phyloP scores from a whole-genome alignment of 139 green algal species.

The Pleodorina starrii region DNA sequence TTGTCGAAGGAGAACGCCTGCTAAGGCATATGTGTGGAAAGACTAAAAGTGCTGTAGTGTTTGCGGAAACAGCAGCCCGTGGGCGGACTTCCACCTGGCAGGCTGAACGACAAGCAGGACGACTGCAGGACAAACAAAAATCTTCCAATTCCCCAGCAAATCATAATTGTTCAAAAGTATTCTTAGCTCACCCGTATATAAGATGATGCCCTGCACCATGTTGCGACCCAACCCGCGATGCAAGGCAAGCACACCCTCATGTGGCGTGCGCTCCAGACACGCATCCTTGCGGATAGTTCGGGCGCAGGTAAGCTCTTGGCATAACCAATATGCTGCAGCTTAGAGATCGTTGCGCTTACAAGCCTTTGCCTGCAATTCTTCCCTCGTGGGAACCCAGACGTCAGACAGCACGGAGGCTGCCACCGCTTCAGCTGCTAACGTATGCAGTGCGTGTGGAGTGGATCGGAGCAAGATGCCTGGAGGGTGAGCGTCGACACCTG shows the following conservation, averaged over 20 bases:
- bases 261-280: background rate
- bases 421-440: background rate
- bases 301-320: background rate
- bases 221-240: background rate
- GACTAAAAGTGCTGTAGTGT: background rate
- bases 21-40: constrained; percentile 19
- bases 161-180: background rate
- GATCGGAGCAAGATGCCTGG: constrained; percentile 54
- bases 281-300: background rate
- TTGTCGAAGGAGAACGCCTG: background rate
- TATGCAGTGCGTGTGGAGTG: constrained; percentile 58
- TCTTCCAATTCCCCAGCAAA: too few species aligned
- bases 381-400: too few species aligned
- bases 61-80: background rate
- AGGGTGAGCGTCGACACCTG: constrained; percentile 51
- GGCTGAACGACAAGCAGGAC: constrained; percentile 24
- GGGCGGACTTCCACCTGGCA: too few species aligned
- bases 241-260: background rate
- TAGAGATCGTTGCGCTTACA: background rate
- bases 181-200: background rate
- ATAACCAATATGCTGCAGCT: background rate
- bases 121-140: too few species aligned
- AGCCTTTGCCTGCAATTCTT: background rate
- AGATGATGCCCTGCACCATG: background rate
- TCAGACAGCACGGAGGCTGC: background rate